These are phyloP conservation scores for Termitomyces titanicus DNA, from an alignment of 768 basidiomycete species.

Conservation along the genomic window DNA sequence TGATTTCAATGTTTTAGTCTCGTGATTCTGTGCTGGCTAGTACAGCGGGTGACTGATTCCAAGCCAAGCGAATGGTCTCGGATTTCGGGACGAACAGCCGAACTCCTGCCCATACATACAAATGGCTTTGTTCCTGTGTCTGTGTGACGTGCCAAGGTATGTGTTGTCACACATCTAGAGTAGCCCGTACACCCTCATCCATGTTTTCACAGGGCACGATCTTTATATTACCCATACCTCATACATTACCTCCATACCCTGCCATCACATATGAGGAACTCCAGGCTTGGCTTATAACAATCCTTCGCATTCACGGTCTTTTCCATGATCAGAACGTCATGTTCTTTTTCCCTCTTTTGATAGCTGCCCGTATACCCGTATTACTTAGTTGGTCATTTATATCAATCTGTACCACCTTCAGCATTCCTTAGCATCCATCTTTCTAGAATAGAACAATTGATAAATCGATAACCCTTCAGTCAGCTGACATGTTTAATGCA, in stretches of 20 bases:
- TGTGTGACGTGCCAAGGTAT: constrained; percentile 12
- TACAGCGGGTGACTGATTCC: not conserved
- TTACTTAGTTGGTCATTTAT: constrained; percentile 16
- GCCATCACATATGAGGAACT: constrained; percentile 11
- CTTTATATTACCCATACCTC: constrained; percentile 11
- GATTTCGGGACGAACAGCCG: constrained; percentile 4
- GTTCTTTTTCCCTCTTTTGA: constrained; percentile 5
- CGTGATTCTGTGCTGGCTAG: not conserved
- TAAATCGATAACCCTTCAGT: not conserved
- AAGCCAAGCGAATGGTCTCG: constrained; percentile 1
- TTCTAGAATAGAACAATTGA: constrained; percentile 8
- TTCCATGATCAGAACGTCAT: constrained; percentile 12
- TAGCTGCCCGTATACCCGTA: constrained; percentile 15
- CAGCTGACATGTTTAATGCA: not conserved
- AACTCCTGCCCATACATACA: constrained; percentile 5
- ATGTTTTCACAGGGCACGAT: constrained; percentile 2
- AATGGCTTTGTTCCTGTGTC: constrained; percentile 7
- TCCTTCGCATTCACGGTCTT: constrained; percentile 22
- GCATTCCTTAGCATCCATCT: constrained; percentile 12
- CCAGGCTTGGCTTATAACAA: constrained; percentile 12
- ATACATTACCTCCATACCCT: constrained; percentile 10
- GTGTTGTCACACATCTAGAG: not conserved
- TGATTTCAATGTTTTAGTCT: constrained; percentile 22
- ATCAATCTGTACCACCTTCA: constrained; percentile 19
- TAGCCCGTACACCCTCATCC: not conserved